Evolutionary conservation across 352 stramenopile species (phyloP).

Genomic region (Globisporangium paddicum): DNA sequence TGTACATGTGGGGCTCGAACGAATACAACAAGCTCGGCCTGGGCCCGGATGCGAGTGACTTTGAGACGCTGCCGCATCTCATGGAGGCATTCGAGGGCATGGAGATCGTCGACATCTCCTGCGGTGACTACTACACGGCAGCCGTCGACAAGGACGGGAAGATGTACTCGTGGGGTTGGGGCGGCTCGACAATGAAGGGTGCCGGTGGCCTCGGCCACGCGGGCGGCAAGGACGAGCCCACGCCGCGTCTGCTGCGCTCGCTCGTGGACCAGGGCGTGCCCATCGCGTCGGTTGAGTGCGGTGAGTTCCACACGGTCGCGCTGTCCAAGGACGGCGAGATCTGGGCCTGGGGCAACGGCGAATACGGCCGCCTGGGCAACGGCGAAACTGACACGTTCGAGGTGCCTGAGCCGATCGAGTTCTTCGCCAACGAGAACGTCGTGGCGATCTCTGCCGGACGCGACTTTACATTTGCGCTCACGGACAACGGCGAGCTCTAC

Average conservation of each 20-base stretch:
- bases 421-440: constrained; percentile 72
- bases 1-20: constrained; percentile 88
- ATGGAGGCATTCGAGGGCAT: constrained; percentile 67
- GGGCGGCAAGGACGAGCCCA: constrained; percentile 67
- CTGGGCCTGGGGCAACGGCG: constrained; percentile 89
- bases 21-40: constrained; percentile 86
- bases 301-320: constrained; percentile 88
- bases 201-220: constrained; percentile 70
- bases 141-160: constrained; percentile 82
- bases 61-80: constrained; percentile 46
- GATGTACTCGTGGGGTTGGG: constrained; percentile 90
- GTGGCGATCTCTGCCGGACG: constrained; percentile 73
- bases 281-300: constrained; percentile 68
- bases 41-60: constrained; percentile 36
- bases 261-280: constrained; percentile 79
- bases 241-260: constrained; percentile 57
- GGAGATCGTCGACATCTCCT: constrained; percentile 80
- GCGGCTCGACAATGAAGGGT: constrained; percentile 80
- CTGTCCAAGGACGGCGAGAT: constrained; percentile 88
- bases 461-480: constrained; percentile 88
- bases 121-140: constrained; percentile 83
- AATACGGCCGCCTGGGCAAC: constrained; percentile 91
- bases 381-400: constrained; percentile 79
- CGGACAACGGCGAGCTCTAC: constrained; percentile 80
- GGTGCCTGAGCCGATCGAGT: constrained; percentile 81